Evolutionary conservation across 2,329 filamentous ascomycete species (phyloP), one percentile per base, ranked within the genome.

Genomic region (Monilinia fructigena): DNA sequence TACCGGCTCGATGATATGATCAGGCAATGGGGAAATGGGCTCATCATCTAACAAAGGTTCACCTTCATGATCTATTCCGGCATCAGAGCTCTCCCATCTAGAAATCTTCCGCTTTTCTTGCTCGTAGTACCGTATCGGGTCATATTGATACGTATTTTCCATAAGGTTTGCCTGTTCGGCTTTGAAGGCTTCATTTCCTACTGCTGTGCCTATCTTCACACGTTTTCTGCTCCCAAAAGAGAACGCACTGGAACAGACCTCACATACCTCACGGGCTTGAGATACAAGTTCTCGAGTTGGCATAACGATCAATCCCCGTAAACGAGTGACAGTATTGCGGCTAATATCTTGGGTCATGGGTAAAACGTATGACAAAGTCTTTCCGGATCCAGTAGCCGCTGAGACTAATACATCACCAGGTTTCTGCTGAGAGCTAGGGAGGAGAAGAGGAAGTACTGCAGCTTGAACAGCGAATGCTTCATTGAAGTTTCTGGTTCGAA

Each of bases 351-450:
- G 86, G 4, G 96, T 84, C 67, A 99, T 87, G 0, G 95, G 95
- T 3, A 99, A 80, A 0, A 94, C 86, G 74, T 99, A 99, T 0
- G 94, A 90, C 20, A 99, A 78, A 0, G 95, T 99, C 76, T 99
- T 99, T 66, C 95, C 95, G 0, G 95, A 98, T 11, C 95, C 95
- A 0, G 95, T 99, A 1, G 94, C 91, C 0, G 96, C 95, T 10
- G 93, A 95, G 3, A 99, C 89, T 55, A 96, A 89, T 5, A 99
- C 78, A 76, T 99, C 95, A 6, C 92, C 90, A 1, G 85, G 79
- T 47, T 87, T 83, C 47, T 84, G 80, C 66, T 84, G 81, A 53
- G 84, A 82, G 0, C 84, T 85, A 28, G 86, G 88, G 4, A 96
- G 81, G 6, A 99, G 83, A 52, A 96, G 82, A 0, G 94, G 93